Evolutionary conservation across 306 rosid genomes (phyloP).

Genomic region (Prinsepia uniflora): DNA sequence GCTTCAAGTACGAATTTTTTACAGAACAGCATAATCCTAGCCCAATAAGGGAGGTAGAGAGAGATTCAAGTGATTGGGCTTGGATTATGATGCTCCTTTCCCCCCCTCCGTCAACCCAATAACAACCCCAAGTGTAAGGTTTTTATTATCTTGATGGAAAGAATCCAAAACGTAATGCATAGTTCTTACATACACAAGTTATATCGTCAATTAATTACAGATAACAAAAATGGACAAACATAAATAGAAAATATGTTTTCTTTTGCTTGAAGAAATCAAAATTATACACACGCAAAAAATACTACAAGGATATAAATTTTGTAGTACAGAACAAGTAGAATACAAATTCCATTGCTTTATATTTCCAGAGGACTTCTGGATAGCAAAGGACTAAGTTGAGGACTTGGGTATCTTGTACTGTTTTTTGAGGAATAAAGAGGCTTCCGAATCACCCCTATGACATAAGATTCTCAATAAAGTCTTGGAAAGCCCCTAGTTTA

Average conservation of each 20-base stretch:
- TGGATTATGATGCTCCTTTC: too few relatives aligned
- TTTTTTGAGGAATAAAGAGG: conserved; percentile 88
- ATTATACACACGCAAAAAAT: background rate
- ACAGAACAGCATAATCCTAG: too few relatives aligned
- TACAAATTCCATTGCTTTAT: conserved; percentile 17
- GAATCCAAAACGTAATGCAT: background rate
- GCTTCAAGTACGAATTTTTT: too few relatives aligned
- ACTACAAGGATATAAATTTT: background rate
- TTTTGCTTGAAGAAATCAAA: background rate
- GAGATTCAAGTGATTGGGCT: too few relatives aligned
- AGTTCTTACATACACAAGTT: background rate
- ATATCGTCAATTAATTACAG: background rate
- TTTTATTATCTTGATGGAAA: too few relatives aligned
- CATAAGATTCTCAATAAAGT: conserved; percentile 73
- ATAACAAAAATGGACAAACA: background rate
- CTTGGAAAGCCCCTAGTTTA: conserved; percentile 79
- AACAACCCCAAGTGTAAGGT: too few relatives aligned
- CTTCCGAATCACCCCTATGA: too few relatives aligned
- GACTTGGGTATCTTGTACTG: conserved; percentile 91
- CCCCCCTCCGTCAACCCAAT: too few relatives aligned
- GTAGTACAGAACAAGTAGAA: background rate
- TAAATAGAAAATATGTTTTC: background rate
- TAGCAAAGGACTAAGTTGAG: conserved; percentile 42
- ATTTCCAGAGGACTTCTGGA: background rate
- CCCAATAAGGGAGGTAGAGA: too few relatives aligned